These are phyloP conservation scores for Lactifluus piperatus DNA, from an alignment of 768 basidiomycete species.

Conservation along the genomic window DNA sequence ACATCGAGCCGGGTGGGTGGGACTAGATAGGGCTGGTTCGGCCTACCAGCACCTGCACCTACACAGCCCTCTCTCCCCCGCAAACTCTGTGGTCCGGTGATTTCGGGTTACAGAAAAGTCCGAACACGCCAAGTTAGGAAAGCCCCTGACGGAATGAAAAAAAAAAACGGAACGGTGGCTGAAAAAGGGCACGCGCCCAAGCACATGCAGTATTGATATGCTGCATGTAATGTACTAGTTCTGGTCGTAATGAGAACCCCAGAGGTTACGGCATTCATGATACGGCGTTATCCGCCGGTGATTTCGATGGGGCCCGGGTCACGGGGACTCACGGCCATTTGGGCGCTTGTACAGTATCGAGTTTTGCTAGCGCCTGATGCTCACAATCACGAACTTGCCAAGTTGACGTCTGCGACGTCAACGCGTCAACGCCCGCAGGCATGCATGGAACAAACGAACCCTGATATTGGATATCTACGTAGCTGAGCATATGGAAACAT, in stretches of 20 bases:
- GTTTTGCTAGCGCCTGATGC: too few species aligned
- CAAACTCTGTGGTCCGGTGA: neutral
- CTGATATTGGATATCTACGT: neutral
- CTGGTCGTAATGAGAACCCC: neutral
- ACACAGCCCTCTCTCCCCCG: neutral
- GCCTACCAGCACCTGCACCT: neutral
- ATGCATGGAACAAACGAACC: neutral
- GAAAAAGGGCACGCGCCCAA: too few species aligned
- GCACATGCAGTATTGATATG: neutral
- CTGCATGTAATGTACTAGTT: neutral
- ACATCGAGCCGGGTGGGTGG: neutral
- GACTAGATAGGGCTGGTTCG: neutral
- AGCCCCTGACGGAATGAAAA: neutral
- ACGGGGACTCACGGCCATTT: neutral
- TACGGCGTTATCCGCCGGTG: neutral
- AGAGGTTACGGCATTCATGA: neutral
- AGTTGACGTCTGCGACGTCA: neutral
- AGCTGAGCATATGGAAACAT: neutral
- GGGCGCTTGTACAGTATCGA: neutral
- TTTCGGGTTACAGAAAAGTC: neutral
- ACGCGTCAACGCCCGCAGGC: too few species aligned
- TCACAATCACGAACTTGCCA: too few species aligned
- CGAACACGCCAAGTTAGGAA: constrained; percentile 1
- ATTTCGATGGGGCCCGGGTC: neutral
- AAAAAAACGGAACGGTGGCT: too few species aligned